Evolutionary conservation across 2,329 filamentous ascomycete species (phyloP), one percentile per base, ranked within the genome.

Genomic region (Diplocarpon rosae): DNA sequence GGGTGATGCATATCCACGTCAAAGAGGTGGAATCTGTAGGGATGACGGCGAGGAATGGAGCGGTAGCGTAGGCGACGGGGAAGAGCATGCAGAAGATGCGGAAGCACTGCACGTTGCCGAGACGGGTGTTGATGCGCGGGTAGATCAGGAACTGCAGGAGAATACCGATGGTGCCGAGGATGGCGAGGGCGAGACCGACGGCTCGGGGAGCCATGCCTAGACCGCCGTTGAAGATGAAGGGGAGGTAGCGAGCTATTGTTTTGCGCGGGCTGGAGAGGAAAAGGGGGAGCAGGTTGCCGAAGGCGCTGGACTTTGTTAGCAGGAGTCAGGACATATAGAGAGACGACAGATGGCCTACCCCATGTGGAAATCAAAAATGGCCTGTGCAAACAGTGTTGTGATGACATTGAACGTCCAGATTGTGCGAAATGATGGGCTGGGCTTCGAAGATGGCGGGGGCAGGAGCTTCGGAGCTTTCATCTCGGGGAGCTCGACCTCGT

Each of bases 161-260:
- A 9, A 42, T 42, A 11, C 39, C 39, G 5, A 42, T 35, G 9
- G 20, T 13, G 20, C 39, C 39, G 9, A 42, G 39, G n/a, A 42
- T 42, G 17, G 39, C 31, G 32, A 42, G 31, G 10, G 39, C 39
- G 32, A 42, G 31, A 12, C 39, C 39, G n/a, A 42, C 39, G 39
- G 39, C 29, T 7, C 31, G 32, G 1, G 39, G 31, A 2, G 39
- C 31, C 39, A 42, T 42, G 10, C 39, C 39, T 6, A 42, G 32
- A 6, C 39, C 39, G n/a, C 39, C 39, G 14, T 37, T 43, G 34
- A 38, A 43, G 16, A 33, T 20, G 16, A 43, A 43, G 13, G 41
- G 35, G 35, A 43, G 41, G 28, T 15, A 35, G 20, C 32, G 39
- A 5, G 20, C 32, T 3, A 35, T n/a, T n/a, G 39, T 17, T 6